Evolutionary conservation across 106 monocot genomes (phyloP).

Genomic region (Platanthera guangdongensis): DNA sequence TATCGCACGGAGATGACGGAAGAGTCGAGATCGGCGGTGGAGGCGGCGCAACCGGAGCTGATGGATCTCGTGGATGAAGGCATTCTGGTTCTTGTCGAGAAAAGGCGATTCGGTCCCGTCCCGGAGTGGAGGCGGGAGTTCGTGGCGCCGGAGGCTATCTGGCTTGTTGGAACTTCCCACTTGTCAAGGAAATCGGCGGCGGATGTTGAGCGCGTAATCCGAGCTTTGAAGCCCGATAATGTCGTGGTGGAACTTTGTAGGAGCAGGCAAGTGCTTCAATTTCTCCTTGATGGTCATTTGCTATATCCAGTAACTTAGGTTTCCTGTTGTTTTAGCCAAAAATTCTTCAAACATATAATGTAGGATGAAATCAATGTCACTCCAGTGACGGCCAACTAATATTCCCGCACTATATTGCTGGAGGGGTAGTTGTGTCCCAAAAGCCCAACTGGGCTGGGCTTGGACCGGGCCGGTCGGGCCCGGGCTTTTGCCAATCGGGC

Average conservation of each 20-base stretch:
- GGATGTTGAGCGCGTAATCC: conserved; percentile 67
- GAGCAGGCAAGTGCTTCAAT: conserved; percentile 65
- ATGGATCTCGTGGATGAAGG: conserved; percentile 56
- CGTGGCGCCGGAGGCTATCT: conserved; percentile 76
- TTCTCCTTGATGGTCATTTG: not conserved
- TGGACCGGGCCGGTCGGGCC: too few relatives aligned
- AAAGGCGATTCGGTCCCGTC: conserved; percentile 65
- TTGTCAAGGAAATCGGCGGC: conserved; percentile 45
- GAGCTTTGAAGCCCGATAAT: conserved; percentile 60
- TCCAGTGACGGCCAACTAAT: too few relatives aligned
- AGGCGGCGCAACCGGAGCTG: conserved; percentile 45
- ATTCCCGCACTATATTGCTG: too few relatives aligned
- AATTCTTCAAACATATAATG: too few relatives aligned
- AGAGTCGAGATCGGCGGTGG: conserved; percentile 42
- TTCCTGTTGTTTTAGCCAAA: not conserved
- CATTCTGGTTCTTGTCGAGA: conserved; percentile 48
- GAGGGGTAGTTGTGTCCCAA: too few relatives aligned
- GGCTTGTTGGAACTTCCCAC: conserved; percentile 83
- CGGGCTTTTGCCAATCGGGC: too few relatives aligned
- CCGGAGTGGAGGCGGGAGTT: conserved; percentile 75
- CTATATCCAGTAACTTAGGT: not conserved
- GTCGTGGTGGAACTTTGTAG: conserved; percentile 92
- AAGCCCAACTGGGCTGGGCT: too few relatives aligned
- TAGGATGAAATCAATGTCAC: too few relatives aligned
- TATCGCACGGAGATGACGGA: conserved; percentile 41